Conservation (phyloP, 257 asterid genomes). For the Capsicum baccatum region DNA sequence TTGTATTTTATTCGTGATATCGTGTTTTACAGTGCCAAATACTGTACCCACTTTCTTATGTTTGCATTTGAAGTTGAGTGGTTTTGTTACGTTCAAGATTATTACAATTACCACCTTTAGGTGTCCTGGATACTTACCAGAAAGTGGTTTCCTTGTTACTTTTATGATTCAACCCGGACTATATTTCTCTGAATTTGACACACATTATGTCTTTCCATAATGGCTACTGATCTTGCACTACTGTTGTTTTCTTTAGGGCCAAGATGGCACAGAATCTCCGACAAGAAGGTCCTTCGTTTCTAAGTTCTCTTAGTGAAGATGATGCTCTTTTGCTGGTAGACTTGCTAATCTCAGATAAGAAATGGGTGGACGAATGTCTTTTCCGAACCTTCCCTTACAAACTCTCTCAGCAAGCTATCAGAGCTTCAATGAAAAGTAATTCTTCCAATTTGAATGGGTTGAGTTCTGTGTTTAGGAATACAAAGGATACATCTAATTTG, state of each 20-base stretch:
- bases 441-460: conserved; percentile 46
- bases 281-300: conserved; percentile 57
- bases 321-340: conserved; percentile 66
- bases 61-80: conserved; percentile 19
- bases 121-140: background rate
- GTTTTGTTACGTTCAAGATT: background rate
- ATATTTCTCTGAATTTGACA: conserved; percentile 17
- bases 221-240: background rate
- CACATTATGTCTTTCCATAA: background rate
- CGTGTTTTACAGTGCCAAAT: conserved; percentile 20
- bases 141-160: background rate
- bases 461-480: conserved; percentile 53
- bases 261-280: conserved; percentile 57
- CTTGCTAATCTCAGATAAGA: conserved; percentile 71
- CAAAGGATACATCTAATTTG: conserved; percentile 18
- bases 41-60: conserved; percentile 21
- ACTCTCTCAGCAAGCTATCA: conserved; percentile 38
- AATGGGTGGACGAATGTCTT: conserved; percentile 69
- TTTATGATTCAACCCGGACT: background rate
- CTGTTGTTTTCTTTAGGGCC: conserved; percentile 47
- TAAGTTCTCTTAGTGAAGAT: conserved; percentile 54
- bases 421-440: conserved; percentile 34
- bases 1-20: background rate
- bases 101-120: background rate
- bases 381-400: conserved; percentile 58